These are phyloP conservation scores for Globisporangium recalcitrans DNA, from an alignment of 352 stramenopile species.

Conservation along the genomic window DNA sequence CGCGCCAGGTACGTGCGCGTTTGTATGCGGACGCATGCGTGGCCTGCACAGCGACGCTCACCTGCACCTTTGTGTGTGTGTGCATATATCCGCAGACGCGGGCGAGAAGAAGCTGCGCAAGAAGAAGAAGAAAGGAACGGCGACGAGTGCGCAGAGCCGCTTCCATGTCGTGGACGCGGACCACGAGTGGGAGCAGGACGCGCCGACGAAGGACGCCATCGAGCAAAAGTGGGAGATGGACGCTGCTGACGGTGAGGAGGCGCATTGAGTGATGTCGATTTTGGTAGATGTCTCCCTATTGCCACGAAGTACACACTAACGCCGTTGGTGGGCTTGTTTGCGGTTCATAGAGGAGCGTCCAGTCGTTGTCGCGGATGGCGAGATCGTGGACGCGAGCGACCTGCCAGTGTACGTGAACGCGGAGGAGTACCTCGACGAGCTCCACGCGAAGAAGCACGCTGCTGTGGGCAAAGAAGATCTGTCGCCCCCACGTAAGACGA, in stretches of 20 bases:
- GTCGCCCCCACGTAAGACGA: conserved; percentile 43
- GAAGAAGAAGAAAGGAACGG: conserved; percentile 43
- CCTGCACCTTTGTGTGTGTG: neutral
- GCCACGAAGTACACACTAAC: neutral
- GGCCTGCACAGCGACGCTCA: neutral
- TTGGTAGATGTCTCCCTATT: neutral
- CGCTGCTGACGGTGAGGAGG: conserved; percentile 33
- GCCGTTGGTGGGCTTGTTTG: neutral
- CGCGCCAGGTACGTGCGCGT: conserved; percentile 22
- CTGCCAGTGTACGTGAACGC: conserved; percentile 71
- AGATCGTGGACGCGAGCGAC: conserved; percentile 54
- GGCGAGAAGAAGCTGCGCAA: conserved; percentile 48
- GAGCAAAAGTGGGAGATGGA: conserved; percentile 66
- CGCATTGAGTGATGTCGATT: neutral
- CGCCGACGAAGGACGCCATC: conserved; percentile 38
- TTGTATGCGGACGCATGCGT: neutral
- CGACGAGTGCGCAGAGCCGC: conserved; percentile 14
- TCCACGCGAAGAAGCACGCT: conserved; percentile 24
- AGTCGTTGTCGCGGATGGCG: conserved; percentile 40
- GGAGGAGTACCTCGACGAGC: conserved; percentile 52
- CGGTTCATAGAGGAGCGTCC: conserved; percentile 27
- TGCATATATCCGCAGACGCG: conserved; percentile 13
- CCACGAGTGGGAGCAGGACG: conserved; percentile 46
- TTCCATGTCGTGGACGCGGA: conserved; percentile 57
- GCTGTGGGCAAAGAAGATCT: conserved; percentile 30